Percentiles rank a stretch among this genome's conserved stretches.
phyloP scores from a whole-genome alignment of 176 grass and related monocot species.

The Carex littledalei region DNA sequence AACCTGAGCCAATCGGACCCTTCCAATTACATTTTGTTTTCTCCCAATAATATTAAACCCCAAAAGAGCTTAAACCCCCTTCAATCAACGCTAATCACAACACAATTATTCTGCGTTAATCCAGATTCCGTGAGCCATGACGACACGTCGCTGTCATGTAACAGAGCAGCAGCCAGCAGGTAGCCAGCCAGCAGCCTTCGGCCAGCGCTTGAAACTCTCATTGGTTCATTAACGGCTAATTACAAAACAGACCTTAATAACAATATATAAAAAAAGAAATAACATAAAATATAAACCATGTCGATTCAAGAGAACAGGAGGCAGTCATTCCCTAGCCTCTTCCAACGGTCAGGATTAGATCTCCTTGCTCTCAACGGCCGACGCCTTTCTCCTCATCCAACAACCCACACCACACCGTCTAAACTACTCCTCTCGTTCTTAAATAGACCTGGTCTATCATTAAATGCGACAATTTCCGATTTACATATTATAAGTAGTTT shows the following conservation, averaged over 20 bases:
- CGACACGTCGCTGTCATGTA: background rate
- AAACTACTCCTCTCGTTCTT: conserved; percentile 1
- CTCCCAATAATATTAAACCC: background rate
- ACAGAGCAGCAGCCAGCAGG: background rate
- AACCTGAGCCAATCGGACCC: too few species aligned
- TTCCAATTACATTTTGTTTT: too few species aligned
- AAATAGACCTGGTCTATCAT: background rate
- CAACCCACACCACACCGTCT: conserved; percentile 21
- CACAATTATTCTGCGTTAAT: background rate
- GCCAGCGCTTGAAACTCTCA: background rate
- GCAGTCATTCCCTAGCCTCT: conserved; percentile 58
- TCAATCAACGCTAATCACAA: background rate
- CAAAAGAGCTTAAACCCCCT: background rate
- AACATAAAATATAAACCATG: background rate
- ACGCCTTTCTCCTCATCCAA: conserved; percentile 31
- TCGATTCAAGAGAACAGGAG: background rate
- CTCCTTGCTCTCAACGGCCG: conserved; percentile 27
- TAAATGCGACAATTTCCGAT: background rate
- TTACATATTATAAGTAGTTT: background rate
- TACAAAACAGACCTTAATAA: background rate
- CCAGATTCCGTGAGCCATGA: background rate
- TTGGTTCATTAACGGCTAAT: background rate
- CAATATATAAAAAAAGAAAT: background rate
- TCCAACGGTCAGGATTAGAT: conserved; percentile 36
- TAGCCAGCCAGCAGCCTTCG: background rate